A percentile compares a stretch with the other conserved stretches of the same genome.
Conservation (phyloP, 441 rosid species). For the Pelargonium fulgidum region DNA sequence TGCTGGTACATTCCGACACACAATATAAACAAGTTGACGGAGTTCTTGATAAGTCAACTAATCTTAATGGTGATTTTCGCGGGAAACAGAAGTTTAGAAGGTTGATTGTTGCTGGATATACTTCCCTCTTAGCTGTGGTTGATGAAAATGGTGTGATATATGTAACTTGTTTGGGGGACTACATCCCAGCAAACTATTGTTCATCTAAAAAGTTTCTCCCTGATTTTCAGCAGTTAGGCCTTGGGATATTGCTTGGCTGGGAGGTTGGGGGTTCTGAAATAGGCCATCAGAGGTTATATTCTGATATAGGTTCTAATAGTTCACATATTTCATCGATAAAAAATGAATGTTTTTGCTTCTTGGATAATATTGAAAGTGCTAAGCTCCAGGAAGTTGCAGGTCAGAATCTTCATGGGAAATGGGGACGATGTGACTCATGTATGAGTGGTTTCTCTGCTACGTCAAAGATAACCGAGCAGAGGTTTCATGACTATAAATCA, state of each 20-base stretch:
- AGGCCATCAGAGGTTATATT: conserved; percentile 41
- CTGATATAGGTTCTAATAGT: conserved; percentile 21
- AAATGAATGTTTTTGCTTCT: conserved; percentile 27
- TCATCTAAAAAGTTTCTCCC: conserved; percentile 40
- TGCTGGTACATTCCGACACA: conserved; percentile 27
- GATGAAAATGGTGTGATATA: conserved; percentile 67
- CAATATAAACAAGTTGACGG: conserved; percentile 28
- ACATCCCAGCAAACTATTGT: conserved; percentile 39
- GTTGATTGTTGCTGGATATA: conserved; percentile 60
- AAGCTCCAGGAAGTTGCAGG: conserved; percentile 26
- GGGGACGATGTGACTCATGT: conserved; percentile 30
- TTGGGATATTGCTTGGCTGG: conserved; percentile 69
- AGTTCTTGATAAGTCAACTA: conserved; percentile 28
- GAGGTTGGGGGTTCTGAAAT: conserved; percentile 63
- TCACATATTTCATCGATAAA: conserved; percentile 25
- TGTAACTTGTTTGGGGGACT: conserved; percentile 46
- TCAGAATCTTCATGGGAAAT: conserved; percentile 29
- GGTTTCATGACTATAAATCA: conserved; percentile 30
- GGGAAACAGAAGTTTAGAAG: conserved; percentile 59
- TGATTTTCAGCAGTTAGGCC: conserved; percentile 45
- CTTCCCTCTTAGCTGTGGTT: conserved; percentile 72
- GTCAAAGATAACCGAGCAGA: conserved; percentile 32
- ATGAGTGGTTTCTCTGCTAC: conserved; percentile 49
- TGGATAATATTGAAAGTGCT: conserved; percentile 25
- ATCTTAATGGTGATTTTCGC: conserved; percentile 23